Evolutionary conservation across 352 stramenopile species (phyloP), one percentile per base, ranked within the genome.

Genomic region (Halophytophthora polymorphica): DNA sequence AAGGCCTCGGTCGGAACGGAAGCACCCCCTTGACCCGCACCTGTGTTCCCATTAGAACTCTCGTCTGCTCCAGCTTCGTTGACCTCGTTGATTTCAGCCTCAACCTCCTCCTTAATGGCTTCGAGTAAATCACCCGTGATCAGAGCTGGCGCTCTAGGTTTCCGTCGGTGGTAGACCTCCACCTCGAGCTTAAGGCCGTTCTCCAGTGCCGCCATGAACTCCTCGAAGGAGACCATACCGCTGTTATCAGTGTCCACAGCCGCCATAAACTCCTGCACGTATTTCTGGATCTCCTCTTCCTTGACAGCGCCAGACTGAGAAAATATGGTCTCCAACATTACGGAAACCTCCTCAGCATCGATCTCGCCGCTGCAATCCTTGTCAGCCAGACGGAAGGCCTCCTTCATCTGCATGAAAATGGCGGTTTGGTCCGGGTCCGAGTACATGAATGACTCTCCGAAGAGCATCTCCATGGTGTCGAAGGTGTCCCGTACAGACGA

Each of bases 391-490:
- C 80, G 75, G 56, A 90, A 90, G 0, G 80, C 80, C 41, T 90
- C 80, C 31, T 90, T 90, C 71, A 90, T 90, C 48, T 90, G 80
- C 80, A 90, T 86, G 42, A 90, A 90, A 43, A 90, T 65, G 13
- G 80, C 80, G 0, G 80, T 90, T 44, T 90, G 77, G 35, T 90
- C 80, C 11, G 77, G 70, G 18, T 90, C 80, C 0, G 75, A 71
- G 59, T 90, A 90, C 44, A 86, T 35, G 37, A 90, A 90, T 7
- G 72, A 57, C n/a, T 88, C 77, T 7, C 80, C 66, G 37, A 90
- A 90, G 15, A 90, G 61, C 56, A 76, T 69, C 28, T 82, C 48
- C 28, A 90, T 53, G 2, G 80, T 90, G 8, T 71, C 63, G 46
- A 90, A 90, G 10, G 74, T 82, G 23, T 90, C 77, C 11, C 54